These are phyloP conservation scores for Paramecium primaurelia DNA, from an alignment of 73 alveolate species.

Conservation along the genomic window DNA sequence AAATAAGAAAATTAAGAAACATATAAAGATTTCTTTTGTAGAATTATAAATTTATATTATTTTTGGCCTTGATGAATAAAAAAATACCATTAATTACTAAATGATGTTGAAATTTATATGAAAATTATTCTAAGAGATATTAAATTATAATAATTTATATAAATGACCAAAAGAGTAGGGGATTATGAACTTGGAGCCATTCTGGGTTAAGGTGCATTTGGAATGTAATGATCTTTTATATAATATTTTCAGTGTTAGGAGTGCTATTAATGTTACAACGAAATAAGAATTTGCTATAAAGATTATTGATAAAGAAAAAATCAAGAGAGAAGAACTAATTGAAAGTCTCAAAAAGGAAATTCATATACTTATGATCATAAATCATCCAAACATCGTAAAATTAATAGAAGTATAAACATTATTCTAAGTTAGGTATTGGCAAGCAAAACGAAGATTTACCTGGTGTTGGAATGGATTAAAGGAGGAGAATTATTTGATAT, in stretches of 20 bases:
- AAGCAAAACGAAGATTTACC: constrained; percentile 58
- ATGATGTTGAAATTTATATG: neutral
- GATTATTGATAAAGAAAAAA: constrained; percentile 64
- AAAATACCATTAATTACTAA: neutral
- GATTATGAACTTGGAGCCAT: constrained; percentile 57
- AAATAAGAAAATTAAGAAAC: no score
- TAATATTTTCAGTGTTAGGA: constrained; percentile 45
- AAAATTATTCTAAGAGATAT: neutral
- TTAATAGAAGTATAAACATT: constrained; percentile 42
- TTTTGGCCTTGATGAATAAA: neutral
- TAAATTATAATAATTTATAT: constrained; percentile 35
- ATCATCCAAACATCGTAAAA: constrained; percentile 60
- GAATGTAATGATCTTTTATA: constrained; percentile 38
- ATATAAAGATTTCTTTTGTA: neutral
- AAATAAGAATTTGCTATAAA: constrained; percentile 61
- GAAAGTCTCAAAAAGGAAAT: constrained; percentile 60
- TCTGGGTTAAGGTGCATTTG: constrained; percentile 63
- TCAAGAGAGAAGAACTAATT: constrained; percentile 61
- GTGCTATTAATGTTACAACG: constrained; percentile 49
- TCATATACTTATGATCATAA: constrained; percentile 48
- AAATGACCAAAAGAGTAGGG: constrained; percentile 68
- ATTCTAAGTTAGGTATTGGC: constrained; percentile 13
- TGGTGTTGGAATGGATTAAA: constrained; percentile 59
- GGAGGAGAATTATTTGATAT: constrained; percentile 64
- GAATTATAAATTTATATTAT: neutral